Conservation (phyloP, 1,139 yeast species). For the Debaryomyces fabryi region DNA sequence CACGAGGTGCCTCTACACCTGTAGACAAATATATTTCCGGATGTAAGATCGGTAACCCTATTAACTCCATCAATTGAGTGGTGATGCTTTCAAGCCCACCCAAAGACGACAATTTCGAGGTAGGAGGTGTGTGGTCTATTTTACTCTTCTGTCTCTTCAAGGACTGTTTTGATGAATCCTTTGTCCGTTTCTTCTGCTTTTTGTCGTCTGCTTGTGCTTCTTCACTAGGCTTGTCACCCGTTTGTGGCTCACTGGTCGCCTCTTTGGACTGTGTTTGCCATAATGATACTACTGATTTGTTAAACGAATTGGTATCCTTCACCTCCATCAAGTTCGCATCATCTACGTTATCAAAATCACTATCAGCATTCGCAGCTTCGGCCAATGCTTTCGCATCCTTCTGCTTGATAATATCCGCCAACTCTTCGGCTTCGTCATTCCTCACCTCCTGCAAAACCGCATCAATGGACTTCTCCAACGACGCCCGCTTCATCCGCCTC, state of each 20-base stretch:
- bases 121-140: conserved; percentile 71
- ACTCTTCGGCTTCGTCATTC: conserved; percentile 46
- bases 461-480: conserved; percentile 60
- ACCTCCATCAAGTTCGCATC: conserved; percentile 60
- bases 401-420: conserved; percentile 36
- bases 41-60: conserved; percentile 89
- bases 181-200: conserved; percentile 35
- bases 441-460: conserved; percentile 51
- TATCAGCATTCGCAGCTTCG: conserved; percentile 29
- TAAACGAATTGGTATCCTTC: conserved; percentile 64
- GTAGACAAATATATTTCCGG: conserved; percentile 88
- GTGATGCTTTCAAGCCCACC: conserved; percentile 91
- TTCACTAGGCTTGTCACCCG: conserved; percentile 3
- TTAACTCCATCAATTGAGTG: conserved; percentile 82
- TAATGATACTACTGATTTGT: conserved; percentile 70
- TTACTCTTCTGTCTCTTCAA: conserved; percentile 47
- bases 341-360: conserved; percentile 45
- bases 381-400: conserved; percentile 33
- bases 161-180: conserved; percentile 25
- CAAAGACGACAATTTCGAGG: conserved; percentile 62
- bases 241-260: conserved; percentile 11
- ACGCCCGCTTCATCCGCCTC: conserved; percentile 62
- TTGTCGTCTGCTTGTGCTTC: conserved; percentile 19
- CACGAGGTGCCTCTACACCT: conserved; percentile 97
- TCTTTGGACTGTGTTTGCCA: conserved; percentile 51